Conservation (phyloP, 2,329 filamentous ascomycete genomes). For the Colletotrichum limetticola region DNA sequence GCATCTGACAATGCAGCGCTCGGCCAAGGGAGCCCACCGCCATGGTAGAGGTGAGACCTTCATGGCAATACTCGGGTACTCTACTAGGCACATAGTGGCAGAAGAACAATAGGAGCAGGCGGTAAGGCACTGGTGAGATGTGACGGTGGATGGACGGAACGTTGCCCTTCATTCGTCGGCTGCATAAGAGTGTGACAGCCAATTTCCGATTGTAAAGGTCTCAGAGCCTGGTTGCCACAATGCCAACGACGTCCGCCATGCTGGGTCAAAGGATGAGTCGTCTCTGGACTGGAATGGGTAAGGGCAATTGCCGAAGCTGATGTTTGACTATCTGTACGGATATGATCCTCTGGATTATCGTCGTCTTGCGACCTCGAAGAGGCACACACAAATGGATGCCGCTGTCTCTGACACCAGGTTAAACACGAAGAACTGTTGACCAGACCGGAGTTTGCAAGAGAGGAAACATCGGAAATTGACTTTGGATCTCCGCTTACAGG, state of each 20-base stretch:
- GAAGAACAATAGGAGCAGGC: background rate
- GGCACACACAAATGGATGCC: background rate
- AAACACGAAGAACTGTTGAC: background rate
- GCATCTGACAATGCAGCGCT: background rate
- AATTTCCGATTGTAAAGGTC: slow-evolving; percentile 10
- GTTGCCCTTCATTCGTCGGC: background rate
- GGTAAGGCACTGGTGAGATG: background rate
- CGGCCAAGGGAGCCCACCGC: background rate
- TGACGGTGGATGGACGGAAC: background rate
- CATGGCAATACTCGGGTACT: background rate
- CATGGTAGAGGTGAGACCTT: background rate
- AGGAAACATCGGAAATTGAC: background rate
- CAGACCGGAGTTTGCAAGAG: background rate
- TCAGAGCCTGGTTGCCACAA: background rate
- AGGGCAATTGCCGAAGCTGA: background rate
- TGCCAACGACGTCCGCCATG: background rate
- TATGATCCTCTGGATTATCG: no score
- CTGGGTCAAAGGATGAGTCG: background rate
- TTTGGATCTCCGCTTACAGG: background rate
- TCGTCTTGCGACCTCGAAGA: background rate
- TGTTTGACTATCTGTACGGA: background rate
- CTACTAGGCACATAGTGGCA: background rate
- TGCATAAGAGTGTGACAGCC: background rate
- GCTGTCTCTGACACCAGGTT: background rate
- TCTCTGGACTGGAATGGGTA: background rate